These are phyloP conservation scores for Thalia dealbata DNA, from an alignment of 176 grass and related monocot species.

Conservation along the genomic window DNA sequence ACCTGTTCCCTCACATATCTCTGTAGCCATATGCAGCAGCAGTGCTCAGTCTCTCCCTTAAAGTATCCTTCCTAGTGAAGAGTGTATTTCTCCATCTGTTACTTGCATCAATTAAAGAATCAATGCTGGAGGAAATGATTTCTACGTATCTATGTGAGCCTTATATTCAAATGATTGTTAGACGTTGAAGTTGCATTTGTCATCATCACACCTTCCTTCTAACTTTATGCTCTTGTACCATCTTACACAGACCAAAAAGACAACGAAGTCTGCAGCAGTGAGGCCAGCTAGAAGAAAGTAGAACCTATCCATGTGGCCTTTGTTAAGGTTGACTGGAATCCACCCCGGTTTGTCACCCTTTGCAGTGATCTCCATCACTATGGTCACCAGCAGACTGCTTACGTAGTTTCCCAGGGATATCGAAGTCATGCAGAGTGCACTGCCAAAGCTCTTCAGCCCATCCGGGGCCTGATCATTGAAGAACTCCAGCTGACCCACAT, in stretches of 20 bases:
- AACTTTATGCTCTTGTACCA: conserved; percentile 14
- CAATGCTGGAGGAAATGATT: background rate
- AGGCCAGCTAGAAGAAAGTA: conserved; percentile 10
- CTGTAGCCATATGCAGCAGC: background rate
- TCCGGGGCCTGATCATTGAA: conserved; percentile 1
- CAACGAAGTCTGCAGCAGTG: background rate
- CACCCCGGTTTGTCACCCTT: background rate
- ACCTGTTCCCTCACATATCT: background rate
- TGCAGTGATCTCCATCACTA: conserved; percentile 8
- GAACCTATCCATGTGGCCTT: conserved; percentile 11
- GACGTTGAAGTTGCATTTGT: background rate
- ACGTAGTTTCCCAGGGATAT: conserved; percentile 11
- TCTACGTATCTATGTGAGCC: background rate
- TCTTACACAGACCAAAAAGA: conserved; percentile 3
- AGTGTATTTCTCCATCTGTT: background rate
- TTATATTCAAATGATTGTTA: background rate
- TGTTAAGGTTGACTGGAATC: conserved; percentile 16
- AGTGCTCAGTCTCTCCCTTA: background rate
- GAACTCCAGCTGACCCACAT: conserved; percentile 15
- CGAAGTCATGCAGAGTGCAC: conserved; percentile 10
- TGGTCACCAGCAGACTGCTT: conserved; percentile 11
- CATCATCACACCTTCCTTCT: background rate
- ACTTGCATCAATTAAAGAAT: conserved; percentile 16
- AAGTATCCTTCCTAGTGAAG: background rate
- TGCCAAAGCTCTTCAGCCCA: conserved; percentile 9